phyloP scores from a whole-genome alignment of 352 stramenopile species.

The Pythium scleroteichum region DNA sequence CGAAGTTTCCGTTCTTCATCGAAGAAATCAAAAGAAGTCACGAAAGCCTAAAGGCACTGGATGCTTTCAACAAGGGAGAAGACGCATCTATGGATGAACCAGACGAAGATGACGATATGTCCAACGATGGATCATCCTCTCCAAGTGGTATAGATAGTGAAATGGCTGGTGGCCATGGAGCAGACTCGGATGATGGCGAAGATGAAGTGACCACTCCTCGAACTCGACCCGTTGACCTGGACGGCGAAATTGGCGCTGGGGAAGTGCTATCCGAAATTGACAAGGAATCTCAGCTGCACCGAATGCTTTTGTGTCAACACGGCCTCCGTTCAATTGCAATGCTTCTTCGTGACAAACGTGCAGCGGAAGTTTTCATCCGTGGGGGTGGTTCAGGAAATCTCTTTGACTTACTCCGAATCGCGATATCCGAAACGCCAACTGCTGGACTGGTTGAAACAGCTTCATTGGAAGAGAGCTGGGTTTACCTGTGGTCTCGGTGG shows the following conservation, averaged over 20 bases:
- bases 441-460: conserved; percentile 69
- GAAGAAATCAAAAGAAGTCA: conserved; percentile 78
- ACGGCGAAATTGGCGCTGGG: conserved; percentile 38
- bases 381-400: conserved; percentile 52
- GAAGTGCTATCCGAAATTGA: conserved; percentile 70
- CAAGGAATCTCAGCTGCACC: conserved; percentile 71
- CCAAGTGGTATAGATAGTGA: conserved; percentile 77
- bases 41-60: conserved; percentile 47
- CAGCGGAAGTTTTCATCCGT: conserved; percentile 65
- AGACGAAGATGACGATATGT: conserved; percentile 87
- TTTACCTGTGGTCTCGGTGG: conserved; percentile 80
- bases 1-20: conserved; percentile 78
- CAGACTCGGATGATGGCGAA: conserved; percentile 63
- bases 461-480: conserved; percentile 78
- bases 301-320: conserved; percentile 81
- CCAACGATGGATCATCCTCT: conserved; percentile 76
- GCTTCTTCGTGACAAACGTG: conserved; percentile 69
- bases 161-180: conserved; percentile 45
- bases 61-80: conserved; percentile 39
- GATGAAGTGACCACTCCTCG: conserved; percentile 35
- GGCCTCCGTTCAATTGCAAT: conserved; percentile 67
- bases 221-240: conserved; percentile 2
- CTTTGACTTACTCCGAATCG: conserved; percentile 66
- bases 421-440: conserved; percentile 73
- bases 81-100: conserved; percentile 53